Conservation (phyloP, 2,329 filamentous ascomycete species). For the Pezicula carpinea region DNA sequence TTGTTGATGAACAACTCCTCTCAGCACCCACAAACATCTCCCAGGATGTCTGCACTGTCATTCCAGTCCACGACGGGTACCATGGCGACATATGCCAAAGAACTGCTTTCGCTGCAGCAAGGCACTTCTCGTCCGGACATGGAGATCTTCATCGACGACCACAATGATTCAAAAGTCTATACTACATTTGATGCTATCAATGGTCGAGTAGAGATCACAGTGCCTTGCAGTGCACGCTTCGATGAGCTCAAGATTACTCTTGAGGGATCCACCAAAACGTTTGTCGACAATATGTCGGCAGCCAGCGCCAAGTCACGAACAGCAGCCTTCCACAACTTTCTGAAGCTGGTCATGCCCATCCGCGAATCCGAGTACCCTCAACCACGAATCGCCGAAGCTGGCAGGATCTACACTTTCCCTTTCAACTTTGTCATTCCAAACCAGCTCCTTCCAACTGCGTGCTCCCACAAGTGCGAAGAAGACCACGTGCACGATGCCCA, state of each 20-base stretch:
- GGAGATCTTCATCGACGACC: slow-evolving; percentile 23
- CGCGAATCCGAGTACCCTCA: slow-evolving; percentile 23
- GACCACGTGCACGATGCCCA: slow-evolving; percentile 27
- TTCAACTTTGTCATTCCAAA: slow-evolving; percentile 30
- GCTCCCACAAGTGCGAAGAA: slow-evolving; percentile 16
- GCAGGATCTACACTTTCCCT: slow-evolving; percentile 24
- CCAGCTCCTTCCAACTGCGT: slow-evolving; percentile 25
- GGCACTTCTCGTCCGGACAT: slow-evolving; percentile 24
- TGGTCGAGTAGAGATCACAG: slow-evolving; percentile 23
- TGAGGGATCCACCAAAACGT: slow-evolving; percentile 24
- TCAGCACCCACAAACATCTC: neutral
- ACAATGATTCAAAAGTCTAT: slow-evolving; percentile 22
- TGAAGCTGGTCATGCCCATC: slow-evolving; percentile 29
- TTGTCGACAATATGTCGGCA: slow-evolving; percentile 24
- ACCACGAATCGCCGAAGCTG: slow-evolving; percentile 24
- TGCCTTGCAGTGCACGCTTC: slow-evolving; percentile 23
- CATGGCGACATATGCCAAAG: slow-evolving; percentile 21
- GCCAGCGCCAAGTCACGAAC: slow-evolving; percentile 17
- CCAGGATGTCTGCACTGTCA: slow-evolving; percentile 9
- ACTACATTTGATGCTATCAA: slow-evolving; percentile 25
- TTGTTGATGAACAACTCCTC: no score
- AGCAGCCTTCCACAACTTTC: slow-evolving; percentile 25
- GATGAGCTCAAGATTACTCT: slow-evolving; percentile 27
- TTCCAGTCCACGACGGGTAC: slow-evolving; percentile 19
- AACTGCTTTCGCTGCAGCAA: slow-evolving; percentile 12